A percentile compares a stretch with the other conserved stretches of the same genome.
These are phyloP conservation scores for Citrus maxima DNA, from an alignment of 345 rosid species.

Conservation along the genomic window DNA sequence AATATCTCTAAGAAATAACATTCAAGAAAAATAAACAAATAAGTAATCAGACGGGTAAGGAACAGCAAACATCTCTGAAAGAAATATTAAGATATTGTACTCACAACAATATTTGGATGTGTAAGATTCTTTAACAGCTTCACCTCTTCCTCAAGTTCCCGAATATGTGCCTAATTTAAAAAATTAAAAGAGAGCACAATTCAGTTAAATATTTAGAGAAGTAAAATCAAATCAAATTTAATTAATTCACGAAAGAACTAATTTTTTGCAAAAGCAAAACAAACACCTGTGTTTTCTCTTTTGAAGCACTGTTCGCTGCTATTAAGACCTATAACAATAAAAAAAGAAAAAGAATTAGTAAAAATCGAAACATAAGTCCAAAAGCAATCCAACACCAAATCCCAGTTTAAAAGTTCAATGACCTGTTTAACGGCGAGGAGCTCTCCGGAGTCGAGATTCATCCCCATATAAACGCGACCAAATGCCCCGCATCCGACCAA, in stretches of 20 bases:
- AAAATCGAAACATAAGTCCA: background rate
- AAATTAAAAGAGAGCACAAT: background rate
- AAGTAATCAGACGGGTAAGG: background rate
- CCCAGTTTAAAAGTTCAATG: background rate
- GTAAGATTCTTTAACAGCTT: conserved; percentile 78
- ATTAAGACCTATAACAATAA: conserved; percentile 47
- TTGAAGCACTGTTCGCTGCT: conserved; percentile 58
- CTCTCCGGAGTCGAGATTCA: conserved; percentile 85
- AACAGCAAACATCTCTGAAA: background rate
- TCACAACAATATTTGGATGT: conserved; percentile 83
- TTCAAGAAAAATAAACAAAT: background rate
- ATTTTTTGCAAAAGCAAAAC: background rate
- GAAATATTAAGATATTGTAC: conserved; percentile 16
- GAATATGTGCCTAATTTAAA: conserved; percentile 52
- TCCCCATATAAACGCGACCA: conserved; percentile 71
- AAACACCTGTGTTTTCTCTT: conserved; percentile 68
- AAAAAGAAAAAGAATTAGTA: background rate
- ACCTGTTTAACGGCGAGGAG: conserved; percentile 75
- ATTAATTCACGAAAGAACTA: background rate
- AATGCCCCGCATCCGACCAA: conserved; percentile 66
- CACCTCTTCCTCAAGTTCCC: conserved; percentile 90
- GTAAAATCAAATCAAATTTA: background rate
- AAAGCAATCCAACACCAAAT: background rate
- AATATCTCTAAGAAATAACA: conserved; percentile 50
- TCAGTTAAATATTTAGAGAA: background rate